These are phyloP conservation scores for Marasmius oreades DNA, from an alignment of 1,284 basidiomycete genomes.

Conservation along the genomic window DNA sequence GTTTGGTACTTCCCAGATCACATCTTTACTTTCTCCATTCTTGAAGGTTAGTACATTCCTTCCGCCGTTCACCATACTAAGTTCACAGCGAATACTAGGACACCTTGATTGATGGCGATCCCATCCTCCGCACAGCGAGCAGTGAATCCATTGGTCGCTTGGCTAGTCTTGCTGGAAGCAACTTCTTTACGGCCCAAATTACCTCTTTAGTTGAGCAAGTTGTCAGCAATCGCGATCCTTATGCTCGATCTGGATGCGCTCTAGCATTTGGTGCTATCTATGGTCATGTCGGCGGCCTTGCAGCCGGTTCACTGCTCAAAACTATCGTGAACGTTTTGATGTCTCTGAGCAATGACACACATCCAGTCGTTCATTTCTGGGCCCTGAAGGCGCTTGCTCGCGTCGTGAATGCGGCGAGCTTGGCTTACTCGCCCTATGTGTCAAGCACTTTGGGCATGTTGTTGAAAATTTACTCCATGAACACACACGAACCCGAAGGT, in stretches of 20 bases:
- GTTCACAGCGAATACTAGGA: slow-evolving; percentile 44
- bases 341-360: slow-evolving; percentile 94
- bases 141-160: slow-evolving; percentile 91
- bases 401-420: slow-evolving; percentile 89
- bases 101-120: slow-evolving; percentile 79
- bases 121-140: slow-evolving; percentile 73
- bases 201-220: slow-evolving; percentile 94
- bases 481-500: slow-evolving; percentile 93
- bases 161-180: slow-evolving; percentile 80
- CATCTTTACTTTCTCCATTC: slow-evolving; percentile 67
- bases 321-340: slow-evolving; percentile 95
- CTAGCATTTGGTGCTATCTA: slow-evolving; percentile 95
- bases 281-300: slow-evolving; percentile 87
- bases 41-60: slow-evolving; percentile 56
- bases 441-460: slow-evolving; percentile 88
- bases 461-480: slow-evolving; percentile 86
- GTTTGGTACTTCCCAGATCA: slow-evolving; percentile 69
- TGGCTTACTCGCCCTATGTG: slow-evolving; percentile 90
- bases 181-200: slow-evolving; percentile 84
- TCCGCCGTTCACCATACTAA: slow-evolving; percentile 12
- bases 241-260: slow-evolving; percentile 92
- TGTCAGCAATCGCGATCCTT: slow-evolving; percentile 94
- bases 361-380: slow-evolving; percentile 95
- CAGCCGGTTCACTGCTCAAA: slow-evolving; percentile 92
- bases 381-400: slow-evolving; percentile 82